phyloP scores from a whole-genome alignment of 257 asterid genomes.

The Gentiana straminea region DNA sequence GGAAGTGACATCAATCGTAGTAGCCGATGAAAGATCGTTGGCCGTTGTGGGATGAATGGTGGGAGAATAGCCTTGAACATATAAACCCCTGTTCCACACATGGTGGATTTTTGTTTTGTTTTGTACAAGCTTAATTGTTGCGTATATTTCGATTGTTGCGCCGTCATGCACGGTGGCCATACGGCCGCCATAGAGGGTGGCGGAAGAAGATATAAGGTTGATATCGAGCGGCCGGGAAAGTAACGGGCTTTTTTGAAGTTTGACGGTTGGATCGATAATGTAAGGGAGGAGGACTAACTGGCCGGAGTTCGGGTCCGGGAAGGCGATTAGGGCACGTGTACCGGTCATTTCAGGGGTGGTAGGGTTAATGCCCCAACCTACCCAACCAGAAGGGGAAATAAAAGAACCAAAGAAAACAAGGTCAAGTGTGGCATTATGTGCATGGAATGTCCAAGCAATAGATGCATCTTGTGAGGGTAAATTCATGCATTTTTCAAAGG shows the following conservation, averaged over 20 bases:
- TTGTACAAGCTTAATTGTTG: slow-evolving; percentile 44
- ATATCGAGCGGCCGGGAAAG: slow-evolving; percentile 83
- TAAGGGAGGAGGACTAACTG: slow-evolving; percentile 75
- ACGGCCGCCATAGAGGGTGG: slow-evolving; percentile 67
- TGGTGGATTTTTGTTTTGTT: slow-evolving; percentile 65
- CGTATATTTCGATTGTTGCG: slow-evolving; percentile 54
- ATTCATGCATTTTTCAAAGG: slow-evolving; percentile 52
- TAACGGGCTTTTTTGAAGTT: slow-evolving; percentile 52
- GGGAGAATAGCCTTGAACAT: slow-evolving; percentile 95
- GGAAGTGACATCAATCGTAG: slow-evolving; percentile 57
- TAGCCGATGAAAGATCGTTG: slow-evolving; percentile 55
- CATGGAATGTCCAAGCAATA: slow-evolving; percentile 72
- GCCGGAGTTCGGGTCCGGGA: slow-evolving; percentile 88
- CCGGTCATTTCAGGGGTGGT: slow-evolving; percentile 86
- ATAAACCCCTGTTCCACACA: slow-evolving; percentile 75
- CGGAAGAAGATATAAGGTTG: slow-evolving; percentile 63
- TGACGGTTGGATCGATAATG: slow-evolving; percentile 65
- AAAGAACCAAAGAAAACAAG: slow-evolving; percentile 72
- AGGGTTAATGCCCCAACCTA: slow-evolving; percentile 87
- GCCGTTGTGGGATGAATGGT: slow-evolving; percentile 60
- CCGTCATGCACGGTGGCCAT: slow-evolving; percentile 80
- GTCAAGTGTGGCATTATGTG: slow-evolving; percentile 72
- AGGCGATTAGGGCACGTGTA: slow-evolving; percentile 63
- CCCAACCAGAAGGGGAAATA: slow-evolving; percentile 98
- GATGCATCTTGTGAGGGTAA: slow-evolving; percentile 84